Evolutionary conservation across 306 rosid genomes (phyloP), one percentile per base, ranked within the genome.

Genomic region (Astragalus membranaceus): DNA sequence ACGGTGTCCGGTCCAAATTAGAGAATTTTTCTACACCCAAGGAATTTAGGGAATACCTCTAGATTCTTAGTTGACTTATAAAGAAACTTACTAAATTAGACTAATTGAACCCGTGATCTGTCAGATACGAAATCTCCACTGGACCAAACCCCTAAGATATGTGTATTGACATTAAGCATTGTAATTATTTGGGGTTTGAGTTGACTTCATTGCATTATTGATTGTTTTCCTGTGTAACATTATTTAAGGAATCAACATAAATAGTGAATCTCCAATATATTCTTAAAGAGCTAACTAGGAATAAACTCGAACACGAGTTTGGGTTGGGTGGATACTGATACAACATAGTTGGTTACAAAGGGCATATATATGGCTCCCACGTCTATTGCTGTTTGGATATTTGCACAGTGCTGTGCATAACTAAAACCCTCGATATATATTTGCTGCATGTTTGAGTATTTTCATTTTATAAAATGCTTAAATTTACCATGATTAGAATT

Each of bases 191-290:
- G n/a, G n/a, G 60, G 41, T 30, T 43, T 12, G 4, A 44, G 59
- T 65, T 66, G 75, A 67, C 80, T 58, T 59, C 17, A 49, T 68
- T 67, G 7, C 64, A 76, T 76, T 76, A 76, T 68, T 59, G 75
- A 32, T 76, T 68, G 80, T 68, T 64, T 59, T 68, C 10, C 26
- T 48, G 56, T 49, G 6, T 7, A 26, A 53, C 36, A 47, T 20
- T 35, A 39, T 35, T 48, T 14, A 48, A 4, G 39, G 49, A 43
- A 29, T 64, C 73, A 44, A 55, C 68, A 10, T 54, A 54, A 75
- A 75, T 14, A 75, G 68, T 66, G 68, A 55, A 15, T 64, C n/a
- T 64, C 56, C 77, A 17, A 16, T 47, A 9, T 7, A n/a, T 16
- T 71, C 58, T 14, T 65, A 30, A 29, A 39, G 3, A 48, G 44